These are phyloP conservation scores for Pleodorina starrii DNA, from an alignment of 139 green algal species.

Conservation along the genomic window DNA sequence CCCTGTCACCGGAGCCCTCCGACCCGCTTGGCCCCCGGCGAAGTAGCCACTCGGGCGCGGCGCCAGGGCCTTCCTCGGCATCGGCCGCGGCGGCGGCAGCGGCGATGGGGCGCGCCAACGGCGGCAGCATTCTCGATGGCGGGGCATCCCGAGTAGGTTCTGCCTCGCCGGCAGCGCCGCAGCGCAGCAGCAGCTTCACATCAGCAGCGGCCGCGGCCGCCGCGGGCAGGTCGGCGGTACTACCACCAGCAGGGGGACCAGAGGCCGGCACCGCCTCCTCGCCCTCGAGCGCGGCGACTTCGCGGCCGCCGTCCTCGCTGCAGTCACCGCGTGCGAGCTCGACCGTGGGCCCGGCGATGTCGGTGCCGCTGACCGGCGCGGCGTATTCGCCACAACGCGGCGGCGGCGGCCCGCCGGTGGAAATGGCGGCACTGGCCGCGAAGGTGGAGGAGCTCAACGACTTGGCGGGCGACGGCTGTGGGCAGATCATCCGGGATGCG, in stretches of 20 bases:
- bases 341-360: not conserved
- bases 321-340: not conserved
- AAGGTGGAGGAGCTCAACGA: constrained; percentile 62
- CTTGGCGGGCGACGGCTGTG: constrained; percentile 58
- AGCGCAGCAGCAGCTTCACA: constrained; percentile 22
- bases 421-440: constrained; percentile 36
- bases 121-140: not conserved
- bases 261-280: not conserved
- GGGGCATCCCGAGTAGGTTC: not conserved
- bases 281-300: not conserved
- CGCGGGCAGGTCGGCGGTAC: no score
- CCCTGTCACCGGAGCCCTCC: not conserved
- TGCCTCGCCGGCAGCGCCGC: not conserved
- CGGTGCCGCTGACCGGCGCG: not conserved
- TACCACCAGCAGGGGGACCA: no score
- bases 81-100: not conserved
- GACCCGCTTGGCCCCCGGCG: not conserved
- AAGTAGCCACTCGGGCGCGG: constrained; percentile 24
- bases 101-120: not conserved
- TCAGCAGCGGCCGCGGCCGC: not conserved
- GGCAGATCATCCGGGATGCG: constrained; percentile 50
- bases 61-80: not conserved
- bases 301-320: not conserved
- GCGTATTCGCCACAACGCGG: not conserved
- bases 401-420: not conserved